Evolutionary conservation across 2,329 filamentous ascomycete species (phyloP).

Genomic region (Trichoderma simmonsii): DNA sequence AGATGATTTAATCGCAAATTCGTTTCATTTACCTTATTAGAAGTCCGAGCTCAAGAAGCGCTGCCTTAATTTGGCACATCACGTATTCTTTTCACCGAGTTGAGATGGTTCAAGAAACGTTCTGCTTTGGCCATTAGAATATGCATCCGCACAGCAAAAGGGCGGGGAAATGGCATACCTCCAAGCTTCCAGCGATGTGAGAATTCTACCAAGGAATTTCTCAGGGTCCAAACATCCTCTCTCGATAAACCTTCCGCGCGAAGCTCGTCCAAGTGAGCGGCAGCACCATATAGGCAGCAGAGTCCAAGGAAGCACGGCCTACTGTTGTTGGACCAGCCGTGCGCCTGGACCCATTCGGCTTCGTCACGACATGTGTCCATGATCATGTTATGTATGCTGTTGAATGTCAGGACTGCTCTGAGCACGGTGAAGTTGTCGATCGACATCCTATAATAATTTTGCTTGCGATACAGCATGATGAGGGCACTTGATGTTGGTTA

Average conservation of each 20-base stretch:
- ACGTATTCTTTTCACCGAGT: background rate
- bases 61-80: background rate
- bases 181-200: background rate
- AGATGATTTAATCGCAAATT: background rate
- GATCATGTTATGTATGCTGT: constrained; percentile 1
- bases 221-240: background rate
- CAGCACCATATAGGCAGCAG: constrained; percentile 3
- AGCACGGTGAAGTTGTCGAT: background rate
- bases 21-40: background rate
- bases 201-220: background rate
- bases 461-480: constrained; percentile 2
- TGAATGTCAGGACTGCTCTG: background rate
- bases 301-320: constrained; percentile 1
- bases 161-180: background rate
- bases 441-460: background rate
- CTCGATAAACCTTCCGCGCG: background rate
- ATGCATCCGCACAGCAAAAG: background rate
- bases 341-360: background rate
- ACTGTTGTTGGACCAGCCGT: background rate
- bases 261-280: background rate
- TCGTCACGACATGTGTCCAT: constrained; percentile 3
- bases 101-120: background rate
- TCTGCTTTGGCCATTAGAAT: background rate
- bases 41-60: background rate
- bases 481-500: background rate